Evolutionary conservation across 2,329 filamentous ascomycete genomes (phyloP).

Genomic region (Pseudogymnoascus sp.): DNA sequence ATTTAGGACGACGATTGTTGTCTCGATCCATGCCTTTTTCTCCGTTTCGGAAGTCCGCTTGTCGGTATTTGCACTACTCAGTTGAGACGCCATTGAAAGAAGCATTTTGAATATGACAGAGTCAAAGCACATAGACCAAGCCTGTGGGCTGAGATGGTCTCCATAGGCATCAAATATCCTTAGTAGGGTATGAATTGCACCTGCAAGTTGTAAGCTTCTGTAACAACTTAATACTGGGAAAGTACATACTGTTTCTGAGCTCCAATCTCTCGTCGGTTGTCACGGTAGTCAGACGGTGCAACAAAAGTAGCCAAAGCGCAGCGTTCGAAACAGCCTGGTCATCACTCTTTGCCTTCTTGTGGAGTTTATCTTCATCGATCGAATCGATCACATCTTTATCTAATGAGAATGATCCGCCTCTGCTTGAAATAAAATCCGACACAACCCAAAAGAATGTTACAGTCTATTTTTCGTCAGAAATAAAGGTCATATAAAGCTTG

Average conservation of each 20-base stretch:
- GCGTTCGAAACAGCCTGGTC: slow-evolving; percentile 55
- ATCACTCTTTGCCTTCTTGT: slow-evolving; percentile 48
- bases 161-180: slow-evolving; percentile 90
- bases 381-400: slow-evolving; percentile 47
- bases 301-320: slow-evolving; percentile 69
- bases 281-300: slow-evolving; percentile 62
- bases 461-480: slow-evolving; percentile 41
- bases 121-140: slow-evolving; percentile 77
- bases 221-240: slow-evolving; percentile 29
- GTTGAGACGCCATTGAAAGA: slow-evolving; percentile 54
- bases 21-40: slow-evolving; percentile 59
- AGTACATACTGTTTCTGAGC: slow-evolving; percentile 58
- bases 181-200: slow-evolving; percentile 80
- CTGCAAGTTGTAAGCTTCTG: slow-evolving; percentile 34
- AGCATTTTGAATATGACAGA: slow-evolving; percentile 73
- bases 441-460: slow-evolving; percentile 95
- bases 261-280: slow-evolving; percentile 65
- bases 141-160: slow-evolving; percentile 64
- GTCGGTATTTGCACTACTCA: slow-evolving; percentile 32
- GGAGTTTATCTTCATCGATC: slow-evolving; percentile 47
- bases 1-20: slow-evolving; percentile 63
- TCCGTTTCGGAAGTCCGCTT: slow-evolving; percentile 32
- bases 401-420: slow-evolving; percentile 48
- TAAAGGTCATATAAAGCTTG: neutral
- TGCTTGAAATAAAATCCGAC: slow-evolving; percentile 71